Base-by-base conservation (phyloP, 2,329 filamentous ascomycete genomes). In the Trichoderma koningiopsis region DNA sequence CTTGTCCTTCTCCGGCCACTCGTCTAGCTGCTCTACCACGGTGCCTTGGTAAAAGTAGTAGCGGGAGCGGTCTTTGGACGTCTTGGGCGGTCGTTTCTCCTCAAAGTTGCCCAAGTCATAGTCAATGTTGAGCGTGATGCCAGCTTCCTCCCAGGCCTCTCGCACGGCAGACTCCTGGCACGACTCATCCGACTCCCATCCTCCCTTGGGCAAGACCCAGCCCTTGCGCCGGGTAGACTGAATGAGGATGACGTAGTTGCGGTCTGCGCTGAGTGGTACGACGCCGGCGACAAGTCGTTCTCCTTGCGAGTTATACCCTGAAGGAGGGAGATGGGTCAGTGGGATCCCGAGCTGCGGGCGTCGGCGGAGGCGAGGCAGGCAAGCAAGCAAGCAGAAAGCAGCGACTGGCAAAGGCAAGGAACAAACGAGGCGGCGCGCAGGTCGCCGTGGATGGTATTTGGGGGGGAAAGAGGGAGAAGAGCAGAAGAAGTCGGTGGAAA, bases 111-210 rank as follows among this genome's bases (percentile, higher is more conserved):
- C 94, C 62, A 99, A 87, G 79, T 97, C 93, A 78, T 91, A 91
- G 75, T 91, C 90, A 79, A 97, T 90, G 70, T 88, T 91, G 80
- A 95, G 92, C 75, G 92, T 86, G 76, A 98, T 96, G 76, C 96
- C 96, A 53, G 94, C 96, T 83, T 98, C 96, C 83, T 98, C 96
- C 96, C 96, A 98, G 71, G 96, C 96, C 81, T 99, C 96, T 74
- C 96, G 85, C 85, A 91, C 81, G 68, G 96, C 96, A 69, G 96
- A 92, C 79, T 95, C 88, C 71, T 91, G 89, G 72, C 92, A 96
- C 71, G 90, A 88, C 82, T 99, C 96, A 81, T 99, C 96, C 40
- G 89, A 91, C 81, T 99, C 96, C 94, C 96, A 99, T 71, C 96
- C 96, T 77, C 96, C 96, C 80, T 99, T 99, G 71, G 96, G 96